Conservation (phyloP, 176 grass and related monocot species). For the Leersia perrieri region DNA sequence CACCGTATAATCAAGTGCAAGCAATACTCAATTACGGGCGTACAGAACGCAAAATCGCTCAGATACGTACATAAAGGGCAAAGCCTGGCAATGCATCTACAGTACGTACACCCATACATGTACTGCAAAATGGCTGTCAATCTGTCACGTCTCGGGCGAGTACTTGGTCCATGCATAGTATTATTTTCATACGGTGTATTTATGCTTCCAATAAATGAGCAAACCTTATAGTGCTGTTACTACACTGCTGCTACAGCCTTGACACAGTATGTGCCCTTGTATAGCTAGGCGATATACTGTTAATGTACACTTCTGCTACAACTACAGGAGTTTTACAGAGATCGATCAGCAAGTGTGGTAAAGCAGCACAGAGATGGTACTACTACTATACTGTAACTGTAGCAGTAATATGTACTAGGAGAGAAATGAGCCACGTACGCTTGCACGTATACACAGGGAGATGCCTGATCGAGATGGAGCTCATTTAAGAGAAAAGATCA, state of each 20-base stretch:
- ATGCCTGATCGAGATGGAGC: not conserved
- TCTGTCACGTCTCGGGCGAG: not conserved
- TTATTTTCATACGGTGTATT: not conserved
- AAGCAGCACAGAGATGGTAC: not conserved
- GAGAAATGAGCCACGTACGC: not conserved
- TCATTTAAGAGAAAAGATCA: slow-evolving; percentile 17
- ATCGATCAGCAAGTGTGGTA: not conserved
- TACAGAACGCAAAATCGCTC: not conserved
- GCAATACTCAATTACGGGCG: not conserved
- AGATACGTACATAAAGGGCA: not conserved
- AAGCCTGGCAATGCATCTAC: too few species aligned
- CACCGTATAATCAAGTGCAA: not conserved
- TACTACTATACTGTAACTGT: not conserved
- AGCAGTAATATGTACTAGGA: too few species aligned
- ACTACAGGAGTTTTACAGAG: not conserved
- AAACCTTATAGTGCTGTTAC: not conserved
- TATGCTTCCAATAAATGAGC: slow-evolving; percentile 4
- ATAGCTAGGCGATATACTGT: not conserved
- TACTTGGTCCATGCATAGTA: too few species aligned
- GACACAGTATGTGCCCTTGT: not conserved
- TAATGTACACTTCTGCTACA: not conserved
- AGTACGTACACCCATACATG: not conserved
- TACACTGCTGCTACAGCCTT: not conserved
- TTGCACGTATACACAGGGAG: not conserved
- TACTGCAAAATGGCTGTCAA: not conserved